phyloP scores from a whole-genome alignment of 2,329 filamentous ascomycete species.

The Alternaria infectoria region DNA sequence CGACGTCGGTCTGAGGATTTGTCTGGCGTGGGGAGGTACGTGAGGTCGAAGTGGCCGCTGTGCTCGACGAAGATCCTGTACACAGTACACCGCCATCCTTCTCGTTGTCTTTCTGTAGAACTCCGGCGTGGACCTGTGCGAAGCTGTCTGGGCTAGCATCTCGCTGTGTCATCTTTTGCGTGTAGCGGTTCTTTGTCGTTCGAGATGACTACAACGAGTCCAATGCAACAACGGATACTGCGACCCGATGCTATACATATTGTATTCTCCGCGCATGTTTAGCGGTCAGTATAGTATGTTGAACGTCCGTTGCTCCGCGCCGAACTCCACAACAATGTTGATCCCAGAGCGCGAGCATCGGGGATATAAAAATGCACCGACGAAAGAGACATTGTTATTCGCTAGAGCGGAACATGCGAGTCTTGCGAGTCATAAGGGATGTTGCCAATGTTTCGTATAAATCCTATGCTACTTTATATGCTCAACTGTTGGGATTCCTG shows the following conservation, averaged over 20 bases:
- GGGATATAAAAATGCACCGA: not conserved
- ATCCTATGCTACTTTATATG: not conserved
- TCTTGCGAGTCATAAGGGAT: not conserved
- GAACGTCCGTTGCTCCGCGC: constrained; percentile 6
- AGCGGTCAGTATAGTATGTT: not conserved
- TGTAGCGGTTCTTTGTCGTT: constrained; percentile 61
- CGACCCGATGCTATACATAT: not conserved
- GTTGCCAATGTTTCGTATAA: not conserved
- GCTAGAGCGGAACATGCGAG: not conserved
- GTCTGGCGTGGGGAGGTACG: constrained; percentile 64
- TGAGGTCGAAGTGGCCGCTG: constrained; percentile 51
- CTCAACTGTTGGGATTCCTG: not conserved
- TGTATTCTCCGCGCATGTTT: not conserved
- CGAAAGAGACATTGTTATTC: not conserved
- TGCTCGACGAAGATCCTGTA: constrained; percentile 52
- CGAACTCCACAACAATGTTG: constrained; percentile 10
- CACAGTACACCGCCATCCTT: constrained; percentile 59
- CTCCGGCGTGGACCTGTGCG: constrained; percentile 48
- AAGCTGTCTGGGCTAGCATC: constrained; percentile 58
- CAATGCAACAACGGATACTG: not conserved
- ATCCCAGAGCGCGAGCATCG: constrained; percentile 8
- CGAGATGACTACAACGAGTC: constrained; percentile 38
- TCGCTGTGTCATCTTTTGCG: constrained; percentile 59
- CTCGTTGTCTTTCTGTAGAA: constrained; percentile 49
- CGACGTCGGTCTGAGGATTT: constrained; percentile 63